Percentiles rank a stretch among this genome's conserved stretches.
Conservation (phyloP, 2,329 filamentous ascomycete genomes). For the Aspergillus carbonarius region DNA sequence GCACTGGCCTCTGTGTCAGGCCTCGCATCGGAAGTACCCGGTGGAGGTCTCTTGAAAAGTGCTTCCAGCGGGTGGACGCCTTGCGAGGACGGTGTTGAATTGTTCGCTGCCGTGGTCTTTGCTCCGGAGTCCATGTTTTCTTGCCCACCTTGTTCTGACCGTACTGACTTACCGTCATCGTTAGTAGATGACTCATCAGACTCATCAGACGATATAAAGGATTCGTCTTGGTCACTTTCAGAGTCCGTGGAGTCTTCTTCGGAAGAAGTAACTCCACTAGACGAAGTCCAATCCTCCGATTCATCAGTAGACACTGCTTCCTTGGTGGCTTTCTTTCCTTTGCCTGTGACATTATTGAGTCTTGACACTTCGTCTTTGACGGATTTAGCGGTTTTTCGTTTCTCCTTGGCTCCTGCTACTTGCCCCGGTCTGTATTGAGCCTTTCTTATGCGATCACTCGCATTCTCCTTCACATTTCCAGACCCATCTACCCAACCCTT, state of each 20-base stretch:
- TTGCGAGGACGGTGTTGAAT: constrained; percentile 1
- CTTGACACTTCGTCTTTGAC: constrained; percentile 8
- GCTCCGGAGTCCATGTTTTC: constrained; percentile 6
- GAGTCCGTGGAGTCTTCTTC: constrained; percentile 27
- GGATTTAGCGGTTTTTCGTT: constrained; percentile 19
- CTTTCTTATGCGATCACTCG: constrained; percentile 30
- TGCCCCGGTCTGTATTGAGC: constrained; percentile 31
- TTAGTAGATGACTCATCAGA: constrained; percentile 29
- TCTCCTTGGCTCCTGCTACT: constrained; percentile 33
- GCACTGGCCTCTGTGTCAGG: constrained; percentile 46
- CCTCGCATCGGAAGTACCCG: constrained; percentile 39
- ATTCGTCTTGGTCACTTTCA: constrained; percentile 25
- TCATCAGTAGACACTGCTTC: constrained; percentile 19
- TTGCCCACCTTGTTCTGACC: background rate
- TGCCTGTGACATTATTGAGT: constrained; percentile 13
- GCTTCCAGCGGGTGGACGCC: constrained; percentile 84
- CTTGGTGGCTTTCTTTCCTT: constrained; percentile 15
- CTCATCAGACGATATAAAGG: constrained; percentile 26
- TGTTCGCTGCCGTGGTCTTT: constrained; percentile 10
- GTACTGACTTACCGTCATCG: constrained; percentile 16
- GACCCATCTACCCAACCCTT: constrained; percentile 84
- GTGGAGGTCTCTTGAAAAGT: constrained; percentile 74
- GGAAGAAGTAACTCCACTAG: constrained; percentile 33
- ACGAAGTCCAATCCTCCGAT: constrained; percentile 38
- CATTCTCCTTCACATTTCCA: constrained; percentile 64